A percentile compares a stretch with the other conserved stretches of the same genome.
Conservation (phyloP, 23 red algal species). For the Gracilaria vermiculophylla region DNA sequence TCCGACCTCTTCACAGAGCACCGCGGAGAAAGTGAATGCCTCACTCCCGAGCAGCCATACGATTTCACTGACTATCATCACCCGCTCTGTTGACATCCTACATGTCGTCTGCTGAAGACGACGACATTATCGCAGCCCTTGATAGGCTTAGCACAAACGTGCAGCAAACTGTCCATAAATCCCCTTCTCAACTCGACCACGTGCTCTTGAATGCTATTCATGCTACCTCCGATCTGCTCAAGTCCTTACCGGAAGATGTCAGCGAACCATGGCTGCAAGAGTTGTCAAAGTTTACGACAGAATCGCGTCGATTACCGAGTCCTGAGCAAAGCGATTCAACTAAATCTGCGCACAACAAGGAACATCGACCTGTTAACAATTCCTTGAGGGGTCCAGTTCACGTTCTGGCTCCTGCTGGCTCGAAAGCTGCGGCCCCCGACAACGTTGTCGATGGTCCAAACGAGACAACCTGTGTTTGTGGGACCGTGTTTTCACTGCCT, state of each 20-base stretch:
- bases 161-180: not conserved
- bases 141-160: conserved; percentile 2
- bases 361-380: not conserved
- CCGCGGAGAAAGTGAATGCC: too few species aligned
- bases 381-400: not conserved
- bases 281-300: not conserved
- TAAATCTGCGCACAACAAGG: not conserved
- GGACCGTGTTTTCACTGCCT: not conserved
- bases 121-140: not conserved
- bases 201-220: not conserved
- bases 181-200: not conserved
- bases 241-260: not conserved
- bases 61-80: too few species aligned
- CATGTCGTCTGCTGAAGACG: not conserved
- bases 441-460: not conserved
- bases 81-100: not conserved
- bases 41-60: too few species aligned
- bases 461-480: not conserved
- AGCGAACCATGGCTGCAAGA: conserved; percentile 4
- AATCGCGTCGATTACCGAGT: not conserved
- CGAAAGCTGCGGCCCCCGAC: not conserved
- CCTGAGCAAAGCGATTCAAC: not conserved
- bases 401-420: not conserved
- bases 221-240: not conserved
- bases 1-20: too few species aligned